These are phyloP conservation scores for Cladosporium sp. DNA, from an alignment of 2,329 filamentous ascomycete genomes.

Conservation along the genomic window DNA sequence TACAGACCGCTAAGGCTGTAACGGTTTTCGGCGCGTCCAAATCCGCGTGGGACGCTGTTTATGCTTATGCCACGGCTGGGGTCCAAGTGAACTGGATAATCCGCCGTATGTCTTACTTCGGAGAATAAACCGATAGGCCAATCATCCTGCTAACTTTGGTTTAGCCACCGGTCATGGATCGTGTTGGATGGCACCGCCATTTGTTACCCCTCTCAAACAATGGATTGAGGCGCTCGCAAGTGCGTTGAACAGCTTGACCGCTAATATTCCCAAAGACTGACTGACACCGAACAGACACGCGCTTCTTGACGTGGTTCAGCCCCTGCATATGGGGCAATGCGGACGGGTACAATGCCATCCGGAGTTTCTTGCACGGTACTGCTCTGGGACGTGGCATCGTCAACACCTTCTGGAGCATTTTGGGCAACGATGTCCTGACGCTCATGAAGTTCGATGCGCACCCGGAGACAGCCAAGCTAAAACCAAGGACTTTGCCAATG, in stretches of 20 bases:
- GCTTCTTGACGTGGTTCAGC: conserved; percentile 65
- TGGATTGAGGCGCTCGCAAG: conserved; percentile 18
- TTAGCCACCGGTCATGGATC: conserved; percentile 14
- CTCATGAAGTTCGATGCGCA: conserved; percentile 49
- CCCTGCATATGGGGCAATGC: conserved; percentile 71
- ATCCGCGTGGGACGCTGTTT: conserved; percentile 64
- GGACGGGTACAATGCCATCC: conserved; percentile 59
- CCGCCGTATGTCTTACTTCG: background rate
- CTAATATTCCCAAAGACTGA: background rate
- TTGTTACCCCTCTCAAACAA: conserved; percentile 16
- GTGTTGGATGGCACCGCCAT: conserved; percentile 16
- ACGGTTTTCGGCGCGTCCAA: conserved; percentile 63
- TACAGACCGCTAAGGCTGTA: conserved; percentile 40
- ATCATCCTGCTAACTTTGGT: background rate
- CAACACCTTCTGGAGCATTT: conserved; percentile 56
- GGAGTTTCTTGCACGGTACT: conserved; percentile 59
- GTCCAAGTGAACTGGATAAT: conserved; percentile 32
- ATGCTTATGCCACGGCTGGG: conserved; percentile 56
- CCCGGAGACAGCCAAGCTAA: conserved; percentile 43
- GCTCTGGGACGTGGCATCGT: conserved; percentile 57
- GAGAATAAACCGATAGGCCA: background rate
- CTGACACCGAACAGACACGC: conserved; percentile 4
- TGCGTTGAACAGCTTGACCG: background rate
- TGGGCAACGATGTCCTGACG: conserved; percentile 55
- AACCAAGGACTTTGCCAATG: conserved; percentile 44